These are phyloP conservation scores for Macrolepiota dolichaula DNA, from an alignment of 768 basidiomycete species.

Conservation along the genomic window DNA sequence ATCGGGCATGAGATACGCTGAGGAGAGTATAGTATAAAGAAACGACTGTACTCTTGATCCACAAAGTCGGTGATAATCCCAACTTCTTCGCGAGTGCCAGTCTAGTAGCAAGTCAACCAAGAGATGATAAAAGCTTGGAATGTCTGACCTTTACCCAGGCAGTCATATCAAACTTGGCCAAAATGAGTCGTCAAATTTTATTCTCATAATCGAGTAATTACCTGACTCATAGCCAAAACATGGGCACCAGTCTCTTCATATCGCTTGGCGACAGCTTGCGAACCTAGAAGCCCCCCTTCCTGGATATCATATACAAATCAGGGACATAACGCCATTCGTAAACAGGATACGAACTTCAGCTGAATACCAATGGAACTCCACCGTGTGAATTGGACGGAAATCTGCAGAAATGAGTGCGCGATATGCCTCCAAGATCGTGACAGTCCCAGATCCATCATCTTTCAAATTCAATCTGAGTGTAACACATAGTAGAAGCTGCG, in stretches of 20 bases:
- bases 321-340: background rate
- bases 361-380: constrained; percentile 87
- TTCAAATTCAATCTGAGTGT: constrained; percentile 21
- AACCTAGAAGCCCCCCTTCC: constrained; percentile 86
- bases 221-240: constrained; percentile 84
- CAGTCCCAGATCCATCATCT: constrained; percentile 79
- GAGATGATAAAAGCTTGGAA: constrained; percentile 22
- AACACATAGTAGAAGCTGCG: constrained; percentile 12
- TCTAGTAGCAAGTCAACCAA: constrained; percentile 28
- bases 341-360: constrained; percentile 51
- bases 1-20: constrained; percentile 14
- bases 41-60: constrained; percentile 47
- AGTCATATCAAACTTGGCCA: constrained; percentile 79
- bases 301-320: constrained; percentile 22
- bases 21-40: background rate
- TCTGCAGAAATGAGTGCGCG: constrained; percentile 65
- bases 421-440: constrained; percentile 77
- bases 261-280: constrained; percentile 80
- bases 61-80: constrained; percentile 85
- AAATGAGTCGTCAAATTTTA: constrained; percentile 14
- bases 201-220: constrained; percentile 23
- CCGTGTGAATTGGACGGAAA: constrained; percentile 60
- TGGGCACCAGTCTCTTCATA: constrained; percentile 64
- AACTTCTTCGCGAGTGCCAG: constrained; percentile 72
- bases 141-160: constrained; percentile 81